A percentile compares a stretch with the other conserved stretches of the same genome.
Evolutionary conservation across 768 basidiomycete genomes (phyloP).

Genomic region (Boletus subparvulus): DNA sequence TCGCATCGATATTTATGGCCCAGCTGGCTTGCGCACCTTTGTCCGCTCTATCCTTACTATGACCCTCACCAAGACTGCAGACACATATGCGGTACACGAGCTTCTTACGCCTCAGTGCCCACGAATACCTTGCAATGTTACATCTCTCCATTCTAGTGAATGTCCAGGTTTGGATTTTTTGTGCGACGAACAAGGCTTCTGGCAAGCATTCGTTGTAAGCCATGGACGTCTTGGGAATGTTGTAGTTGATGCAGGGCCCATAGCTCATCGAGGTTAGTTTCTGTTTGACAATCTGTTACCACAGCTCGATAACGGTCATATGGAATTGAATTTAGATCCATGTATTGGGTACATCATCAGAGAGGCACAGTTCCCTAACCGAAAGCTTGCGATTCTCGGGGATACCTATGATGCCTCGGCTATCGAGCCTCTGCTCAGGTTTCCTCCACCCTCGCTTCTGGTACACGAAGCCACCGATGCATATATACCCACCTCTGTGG

Average conservation of each 20-base stretch:
- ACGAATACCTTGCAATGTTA: slow-evolving; percentile 49
- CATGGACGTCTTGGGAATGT: slow-evolving; percentile 43
- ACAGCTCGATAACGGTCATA: background rate
- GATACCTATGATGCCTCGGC: slow-evolving; percentile 69
- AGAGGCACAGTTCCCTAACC: slow-evolving; percentile 47
- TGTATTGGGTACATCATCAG: slow-evolving; percentile 78
- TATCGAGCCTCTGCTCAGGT: slow-evolving; percentile 55
- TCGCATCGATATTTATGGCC: slow-evolving; percentile 73
- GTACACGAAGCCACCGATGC: slow-evolving; percentile 88
- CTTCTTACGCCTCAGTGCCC: slow-evolving; percentile 58
- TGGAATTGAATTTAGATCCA: slow-evolving; percentile 49
- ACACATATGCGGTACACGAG: slow-evolving; percentile 77
- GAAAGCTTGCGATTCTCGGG: slow-evolving; percentile 75
- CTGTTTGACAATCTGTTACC: background rate
- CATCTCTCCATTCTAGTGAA: slow-evolving; percentile 63
- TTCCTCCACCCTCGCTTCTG: slow-evolving; percentile 58
- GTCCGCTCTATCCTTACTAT: slow-evolving; percentile 68
- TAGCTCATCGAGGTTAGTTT: slow-evolving; percentile 67
- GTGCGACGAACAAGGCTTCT: slow-evolving; percentile 57
- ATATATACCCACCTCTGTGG: slow-evolving; percentile 56
- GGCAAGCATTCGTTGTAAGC: slow-evolving; percentile 52
- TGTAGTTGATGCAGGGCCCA: slow-evolving; percentile 71
- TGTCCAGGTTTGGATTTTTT: slow-evolving; percentile 58
- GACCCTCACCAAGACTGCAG: slow-evolving; percentile 59
- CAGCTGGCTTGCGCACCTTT: slow-evolving; percentile 72